These are phyloP conservation scores for Hemileccinum rubropunctum DNA, from an alignment of 768 basidiomycete species.

Conservation along the genomic window DNA sequence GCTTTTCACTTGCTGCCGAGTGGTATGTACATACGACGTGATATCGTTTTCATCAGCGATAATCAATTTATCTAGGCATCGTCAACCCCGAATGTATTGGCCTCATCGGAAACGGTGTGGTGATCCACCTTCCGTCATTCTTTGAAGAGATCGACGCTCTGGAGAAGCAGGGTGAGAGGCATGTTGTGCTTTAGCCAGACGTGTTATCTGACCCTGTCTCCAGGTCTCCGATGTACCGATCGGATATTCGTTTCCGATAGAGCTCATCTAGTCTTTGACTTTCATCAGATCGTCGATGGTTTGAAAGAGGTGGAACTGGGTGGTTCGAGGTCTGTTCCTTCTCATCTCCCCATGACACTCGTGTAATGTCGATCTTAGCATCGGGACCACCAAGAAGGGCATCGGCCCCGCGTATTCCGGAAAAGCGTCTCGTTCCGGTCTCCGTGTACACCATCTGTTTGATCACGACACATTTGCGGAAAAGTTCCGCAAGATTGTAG, in stretches of 20 bases:
- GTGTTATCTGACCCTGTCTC: conserved; percentile 3
- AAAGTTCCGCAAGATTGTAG: conserved; percentile 94
- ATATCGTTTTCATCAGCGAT: not conserved
- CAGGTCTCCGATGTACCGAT: conserved; percentile 81
- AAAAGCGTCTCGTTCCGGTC: conserved; percentile 93
- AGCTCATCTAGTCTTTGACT: conserved; percentile 96
- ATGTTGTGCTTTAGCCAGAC: not conserved
- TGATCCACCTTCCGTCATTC: conserved; percentile 93
- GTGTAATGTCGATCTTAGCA: conserved; percentile 44
- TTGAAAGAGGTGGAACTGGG: conserved; percentile 97
- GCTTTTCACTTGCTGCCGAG: conserved; percentile 95
- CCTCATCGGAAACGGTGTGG: conserved; percentile 93
- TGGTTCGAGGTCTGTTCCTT: conserved; percentile 59
- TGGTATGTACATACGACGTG: conserved; percentile 49
- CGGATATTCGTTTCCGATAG: conserved; percentile 94
- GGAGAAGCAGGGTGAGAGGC: conserved; percentile 67
- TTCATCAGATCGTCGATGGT: conserved; percentile 99
- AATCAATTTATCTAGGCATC: conserved; percentile 12
- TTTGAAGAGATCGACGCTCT: conserved; percentile 90
- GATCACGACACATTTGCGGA: conserved; percentile 78
- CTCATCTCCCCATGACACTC: not conserved
- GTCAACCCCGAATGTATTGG: conserved; percentile 62
- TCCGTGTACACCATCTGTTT: conserved; percentile 95
- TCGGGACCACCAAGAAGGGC: conserved; percentile 97
- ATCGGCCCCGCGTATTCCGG: conserved; percentile 99